A percentile compares a stretch with the other conserved stretches of the same genome.
Evolutionary conservation across 202 grass and related monocot species (phyloP).

Genomic region (Zoysia matrella): DNA sequence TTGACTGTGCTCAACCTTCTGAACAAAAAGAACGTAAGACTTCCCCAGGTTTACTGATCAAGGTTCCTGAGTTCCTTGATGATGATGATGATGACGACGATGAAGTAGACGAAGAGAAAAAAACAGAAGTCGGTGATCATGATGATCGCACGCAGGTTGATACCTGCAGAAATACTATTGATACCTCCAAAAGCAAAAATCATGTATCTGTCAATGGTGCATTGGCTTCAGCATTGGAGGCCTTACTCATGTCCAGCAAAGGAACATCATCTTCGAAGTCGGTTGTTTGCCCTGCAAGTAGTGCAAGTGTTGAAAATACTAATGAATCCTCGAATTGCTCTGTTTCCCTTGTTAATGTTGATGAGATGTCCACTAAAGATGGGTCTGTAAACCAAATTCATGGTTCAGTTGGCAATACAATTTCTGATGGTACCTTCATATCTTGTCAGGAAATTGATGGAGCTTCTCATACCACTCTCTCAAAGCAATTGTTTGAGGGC

Average conservation of each 20-base stretch:
- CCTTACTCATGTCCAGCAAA: slow-evolving; percentile 61
- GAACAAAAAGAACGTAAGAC: slow-evolving; percentile 37
- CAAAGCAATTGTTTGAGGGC: slow-evolving; percentile 34
- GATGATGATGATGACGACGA: slow-evolving; percentile 51
- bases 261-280: slow-evolving; percentile 31
- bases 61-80: slow-evolving; percentile 63
- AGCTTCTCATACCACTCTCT: slow-evolving; percentile 36
- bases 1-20: slow-evolving; percentile 34
- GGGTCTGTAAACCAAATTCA: slow-evolving; percentile 14
- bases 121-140: slow-evolving; percentile 46
- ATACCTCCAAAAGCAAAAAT: slow-evolving; percentile 42
- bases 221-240: slow-evolving; percentile 80
- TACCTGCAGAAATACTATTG: slow-evolving; percentile 27
- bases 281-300: slow-evolving; percentile 34
- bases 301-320: slow-evolving; percentile 35
- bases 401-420: slow-evolving; percentile 13
- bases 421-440: slow-evolving; percentile 15
- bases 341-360: slow-evolving; percentile 32
- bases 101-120: slow-evolving; percentile 44
- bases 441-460: slow-evolving; percentile 40
- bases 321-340: slow-evolving; percentile 22
- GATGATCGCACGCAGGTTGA: slow-evolving; percentile 41
- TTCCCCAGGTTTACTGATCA: slow-evolving; percentile 61
- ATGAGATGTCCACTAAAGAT: slow-evolving; percentile 36
- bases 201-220: slow-evolving; percentile 67